A percentile compares a stretch with the other conserved stretches of the same genome.
These are phyloP conservation scores for Limnanthes douglasii DNA, from an alignment of 345 rosid genomes.

Conservation along the genomic window DNA sequence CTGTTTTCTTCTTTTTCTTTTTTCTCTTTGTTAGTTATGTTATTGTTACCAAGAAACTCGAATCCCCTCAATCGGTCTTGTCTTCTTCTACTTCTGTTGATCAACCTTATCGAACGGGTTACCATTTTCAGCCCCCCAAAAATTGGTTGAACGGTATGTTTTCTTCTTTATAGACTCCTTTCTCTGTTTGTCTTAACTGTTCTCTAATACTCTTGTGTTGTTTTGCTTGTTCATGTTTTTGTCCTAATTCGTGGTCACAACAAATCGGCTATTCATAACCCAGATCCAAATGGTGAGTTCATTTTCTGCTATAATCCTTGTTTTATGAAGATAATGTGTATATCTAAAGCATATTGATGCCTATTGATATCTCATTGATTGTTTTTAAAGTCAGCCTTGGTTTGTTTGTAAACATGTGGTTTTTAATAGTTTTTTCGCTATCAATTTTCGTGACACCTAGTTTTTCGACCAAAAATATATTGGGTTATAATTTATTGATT, in stretches of 20 bases:
- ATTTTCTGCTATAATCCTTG: neutral
- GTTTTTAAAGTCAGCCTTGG: no score
- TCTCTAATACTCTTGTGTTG: neutral
- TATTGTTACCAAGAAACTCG: slow-evolving; percentile 4
- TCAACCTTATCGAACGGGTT: slow-evolving; percentile 59
- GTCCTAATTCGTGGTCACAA: slow-evolving; percentile 3
- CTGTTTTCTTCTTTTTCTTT: slow-evolving; percentile 6
- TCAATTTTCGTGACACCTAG: no score
- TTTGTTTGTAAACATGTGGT: no score
- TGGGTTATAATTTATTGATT: no score
- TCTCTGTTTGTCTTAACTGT: neutral
- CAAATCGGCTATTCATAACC: no score
- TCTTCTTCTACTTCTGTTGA: neutral
- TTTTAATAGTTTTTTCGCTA: no score
- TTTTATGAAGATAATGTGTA: neutral
- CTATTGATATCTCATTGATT: neutral
- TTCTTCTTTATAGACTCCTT: neutral
- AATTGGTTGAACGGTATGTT: slow-evolving; percentile 68
- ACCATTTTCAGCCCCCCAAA: slow-evolving; percentile 58
- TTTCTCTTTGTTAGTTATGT: slow-evolving; percentile 5
- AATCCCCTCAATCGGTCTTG: no score
- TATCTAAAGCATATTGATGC: no score
- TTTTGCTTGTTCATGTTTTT: neutral
- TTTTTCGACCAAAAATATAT: no score
- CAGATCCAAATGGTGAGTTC: slow-evolving; percentile 6